Percentiles rank a stretch among this genome's conserved stretches.
Evolutionary conservation across 2,329 filamentous ascomycete species (phyloP).

Genomic region (Hirsutella rhossiliensis): DNA sequence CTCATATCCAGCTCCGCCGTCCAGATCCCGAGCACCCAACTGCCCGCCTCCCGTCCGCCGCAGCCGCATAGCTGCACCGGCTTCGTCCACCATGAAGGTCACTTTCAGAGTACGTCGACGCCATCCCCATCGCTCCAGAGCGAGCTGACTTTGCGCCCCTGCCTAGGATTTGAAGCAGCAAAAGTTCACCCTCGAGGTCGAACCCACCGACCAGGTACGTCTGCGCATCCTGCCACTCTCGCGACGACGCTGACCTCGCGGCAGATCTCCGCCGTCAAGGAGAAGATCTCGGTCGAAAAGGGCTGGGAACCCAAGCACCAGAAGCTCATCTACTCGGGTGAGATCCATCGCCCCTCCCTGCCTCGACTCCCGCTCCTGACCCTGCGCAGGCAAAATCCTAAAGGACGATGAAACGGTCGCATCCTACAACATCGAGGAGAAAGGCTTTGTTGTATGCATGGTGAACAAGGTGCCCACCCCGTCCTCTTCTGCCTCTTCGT

Average conservation of each 20-base stretch:
- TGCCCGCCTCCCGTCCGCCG: neutral
- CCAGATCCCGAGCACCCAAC: neutral
- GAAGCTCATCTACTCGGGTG: constrained; percentile 98
- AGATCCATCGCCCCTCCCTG: constrained; percentile 12
- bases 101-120: constrained; percentile 46
- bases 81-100: constrained; percentile 50
- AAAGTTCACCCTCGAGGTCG: constrained; percentile 93
- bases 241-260: constrained; percentile 4
- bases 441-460: constrained; percentile 98
- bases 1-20: neutral
- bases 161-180: constrained; percentile 91
- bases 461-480: constrained; percentile 66
- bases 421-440: constrained; percentile 98
- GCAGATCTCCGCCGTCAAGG: constrained; percentile 81
- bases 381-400: constrained; percentile 77
- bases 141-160: neutral
- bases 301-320: constrained; percentile 84
- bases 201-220: constrained; percentile 82
- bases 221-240: constrained; percentile 12
- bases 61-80: constrained; percentile 16
- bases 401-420: constrained; percentile 96
- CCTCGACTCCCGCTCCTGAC: constrained; percentile 3
- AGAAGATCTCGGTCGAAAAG: constrained; percentile 84
- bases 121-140: neutral
- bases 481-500: neutral